Conservation (phyloP, 2,329 filamentous ascomycete species). For the Dothidotthia symphoricarpi region DNA sequence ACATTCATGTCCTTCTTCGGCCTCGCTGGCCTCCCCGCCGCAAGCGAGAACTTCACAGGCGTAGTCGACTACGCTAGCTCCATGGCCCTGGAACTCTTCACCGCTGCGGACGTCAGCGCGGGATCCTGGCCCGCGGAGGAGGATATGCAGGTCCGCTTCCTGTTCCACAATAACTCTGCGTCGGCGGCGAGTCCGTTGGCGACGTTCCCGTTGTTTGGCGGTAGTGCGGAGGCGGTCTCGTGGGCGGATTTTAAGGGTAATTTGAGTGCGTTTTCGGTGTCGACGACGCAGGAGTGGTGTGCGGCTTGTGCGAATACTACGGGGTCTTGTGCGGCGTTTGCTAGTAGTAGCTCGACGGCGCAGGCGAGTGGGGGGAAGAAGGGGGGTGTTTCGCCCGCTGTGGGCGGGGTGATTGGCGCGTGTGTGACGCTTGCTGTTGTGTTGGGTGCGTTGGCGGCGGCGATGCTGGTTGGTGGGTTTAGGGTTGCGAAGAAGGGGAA, state of each 20-base stretch:
- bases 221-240: constrained; percentile 54
- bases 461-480: constrained; percentile 58
- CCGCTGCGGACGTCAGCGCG: constrained; percentile 41
- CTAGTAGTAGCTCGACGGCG: constrained; percentile 21
- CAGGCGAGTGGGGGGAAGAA: constrained; percentile 5
- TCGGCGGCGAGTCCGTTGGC: constrained; percentile 46
- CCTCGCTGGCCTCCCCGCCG: constrained; percentile 51
- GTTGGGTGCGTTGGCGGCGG: constrained; percentile 52
- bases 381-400: constrained; percentile 57
- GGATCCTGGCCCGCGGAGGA: constrained; percentile 44
- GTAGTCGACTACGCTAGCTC: constrained; percentile 81
- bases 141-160: constrained; percentile 59
- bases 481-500: constrained; percentile 56
- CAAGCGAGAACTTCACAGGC: constrained; percentile 65
- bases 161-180: constrained; percentile 63
- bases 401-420: constrained; percentile 79
- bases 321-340: constrained; percentile 60
- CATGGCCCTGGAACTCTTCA: constrained; percentile 74
- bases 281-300: constrained; percentile 70
- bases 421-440: constrained; percentile 66
- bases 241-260: constrained; percentile 67
- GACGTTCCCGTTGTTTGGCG: constrained; percentile 62
- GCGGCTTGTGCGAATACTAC: constrained; percentile 69
- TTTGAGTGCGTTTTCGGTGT: constrained; percentile 67
- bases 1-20: constrained; percentile 63